Evolutionary conservation across 208 protist genomes (phyloP).

Genomic region (Vickermania spadyakhi): DNA sequence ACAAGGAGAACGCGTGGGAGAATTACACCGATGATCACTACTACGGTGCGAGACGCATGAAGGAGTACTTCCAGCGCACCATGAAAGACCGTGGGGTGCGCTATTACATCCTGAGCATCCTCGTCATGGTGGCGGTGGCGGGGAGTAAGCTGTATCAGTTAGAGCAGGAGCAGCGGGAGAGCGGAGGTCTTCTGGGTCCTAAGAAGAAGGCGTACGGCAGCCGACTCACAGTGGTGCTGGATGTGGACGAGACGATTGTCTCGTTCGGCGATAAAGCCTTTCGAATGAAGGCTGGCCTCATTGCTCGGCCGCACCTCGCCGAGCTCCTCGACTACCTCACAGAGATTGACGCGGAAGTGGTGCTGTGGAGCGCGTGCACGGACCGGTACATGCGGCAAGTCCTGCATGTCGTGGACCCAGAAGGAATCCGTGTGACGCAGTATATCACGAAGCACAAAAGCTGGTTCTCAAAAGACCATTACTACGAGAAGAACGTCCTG

Average conservation of each 20-base stretch:
- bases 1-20: slow-evolving; percentile 82
- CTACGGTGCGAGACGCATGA: slow-evolving; percentile 70
- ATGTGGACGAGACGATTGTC: slow-evolving; percentile 85
- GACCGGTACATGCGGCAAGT: slow-evolving; percentile 86
- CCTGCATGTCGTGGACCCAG: slow-evolving; percentile 72
- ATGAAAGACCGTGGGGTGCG: slow-evolving; percentile 51
- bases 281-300: slow-evolving; percentile 72
- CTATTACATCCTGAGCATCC: slow-evolving; percentile 72
- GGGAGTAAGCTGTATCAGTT: slow-evolving; percentile 49
- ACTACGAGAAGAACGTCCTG: slow-evolving; percentile 84
- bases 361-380: slow-evolving; percentile 81
- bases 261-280: slow-evolving; percentile 90
- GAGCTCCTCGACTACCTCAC: slow-evolving; percentile 84
- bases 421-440: slow-evolving; percentile 62
- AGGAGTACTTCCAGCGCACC: slow-evolving; percentile 67
- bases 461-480: slow-evolving; percentile 79
- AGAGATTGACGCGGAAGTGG: slow-evolving; percentile 79
- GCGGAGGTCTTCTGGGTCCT: slow-evolving; percentile 63
- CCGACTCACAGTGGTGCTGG: slow-evolving; percentile 75
- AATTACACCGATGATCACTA: slow-evolving; percentile 76
- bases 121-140: slow-evolving; percentile 36
- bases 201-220: slow-evolving; percentile 72
- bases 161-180: slow-evolving; percentile 33
- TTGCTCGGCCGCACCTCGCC: slow-evolving; percentile 69
- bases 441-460: slow-evolving; percentile 54